Base-by-base conservation (phyloP, 2,329 filamentous ascomycete species). In the Aspergillus ibericus region DNA sequence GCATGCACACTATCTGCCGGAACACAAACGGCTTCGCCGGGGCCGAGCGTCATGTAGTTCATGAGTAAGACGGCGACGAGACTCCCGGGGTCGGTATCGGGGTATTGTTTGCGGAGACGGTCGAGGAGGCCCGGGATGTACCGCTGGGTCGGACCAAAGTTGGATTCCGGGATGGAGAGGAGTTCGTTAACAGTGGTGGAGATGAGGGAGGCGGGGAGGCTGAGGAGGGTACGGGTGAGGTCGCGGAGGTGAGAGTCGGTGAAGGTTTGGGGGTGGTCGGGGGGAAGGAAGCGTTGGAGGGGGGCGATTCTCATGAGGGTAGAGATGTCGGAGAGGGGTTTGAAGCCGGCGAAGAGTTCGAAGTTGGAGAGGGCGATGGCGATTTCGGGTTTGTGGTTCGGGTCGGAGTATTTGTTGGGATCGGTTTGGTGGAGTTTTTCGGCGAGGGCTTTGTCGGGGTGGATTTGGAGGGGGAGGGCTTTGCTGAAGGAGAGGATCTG, bases 371-470 rank as follows among this genome's bases (percentile, higher is more conserved):
- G 75, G 0, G 89, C 89, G 1, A 93, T 78, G 0, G 89, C 89
- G 54, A 93, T 92, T 70, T 93, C 89, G 1, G 90, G 89, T 75
- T 92, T 92, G 78, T 92, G 89, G 71, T 92, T 92, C 2, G 83
- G 77, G 63, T 93, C 89, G 1, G 83, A 84, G 71, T 89, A 92
- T 58, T 85, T 82, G 2, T 84, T 74, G 0, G 89, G 88, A 55
- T 91, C 81, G 63, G 85, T 72, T 55, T 81, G 70, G 74, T 92
- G 88, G 2, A 92, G 80, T 66, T 86, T 81, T 8, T 81, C 75
- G 0, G 89, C 83, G 1, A 92, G 81, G 0, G 83, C 78, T 68
- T 88, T 90, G 76, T 92, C 84, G 32, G 89, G 89, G 63, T 92
- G 89, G 13, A 92, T 82, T 69, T 92, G 89, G 2, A 93, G 79